Evolutionary conservation across 139 green algal species (phyloP).

Genomic region (Deuterostichococcus epilithicus): DNA sequence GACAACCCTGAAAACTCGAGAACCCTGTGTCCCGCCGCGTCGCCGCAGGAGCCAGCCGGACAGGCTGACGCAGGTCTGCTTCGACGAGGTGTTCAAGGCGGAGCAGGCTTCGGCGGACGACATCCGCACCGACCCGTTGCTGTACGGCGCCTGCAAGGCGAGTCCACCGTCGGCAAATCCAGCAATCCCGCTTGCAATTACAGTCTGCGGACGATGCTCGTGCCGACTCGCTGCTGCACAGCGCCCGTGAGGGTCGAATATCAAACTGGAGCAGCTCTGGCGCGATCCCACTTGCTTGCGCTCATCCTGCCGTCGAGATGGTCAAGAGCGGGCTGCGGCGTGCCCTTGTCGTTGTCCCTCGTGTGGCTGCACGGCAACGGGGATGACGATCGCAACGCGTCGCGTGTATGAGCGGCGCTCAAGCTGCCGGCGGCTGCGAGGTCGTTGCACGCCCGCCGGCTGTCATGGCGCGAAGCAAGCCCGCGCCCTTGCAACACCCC

Average conservation of each 20-base stretch:
- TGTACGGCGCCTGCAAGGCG: conserved; percentile 21
- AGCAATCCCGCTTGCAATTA: background rate
- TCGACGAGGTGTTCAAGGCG: conserved; percentile 18
- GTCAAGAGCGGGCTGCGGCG: too few species aligned
- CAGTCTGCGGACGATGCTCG: background rate
- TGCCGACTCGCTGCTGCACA: background rate
- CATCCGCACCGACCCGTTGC: conserved; percentile 21
- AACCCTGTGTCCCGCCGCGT: background rate
- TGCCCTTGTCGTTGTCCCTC: too few species aligned
- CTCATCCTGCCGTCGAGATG: too few species aligned
- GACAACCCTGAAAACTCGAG: background rate
- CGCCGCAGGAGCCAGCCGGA: conserved; percentile 3
- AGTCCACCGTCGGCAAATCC: background rate
- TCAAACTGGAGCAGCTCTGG: background rate
- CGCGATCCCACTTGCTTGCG: too few species aligned
- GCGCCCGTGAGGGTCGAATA: background rate
- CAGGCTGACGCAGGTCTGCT: conserved; percentile 6
- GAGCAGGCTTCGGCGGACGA: conserved; percentile 21
- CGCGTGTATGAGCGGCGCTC: background rate
- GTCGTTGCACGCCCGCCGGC: background rate
- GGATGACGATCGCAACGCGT: background rate
- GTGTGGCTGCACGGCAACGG: too few species aligned
- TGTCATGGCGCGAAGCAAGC: background rate
- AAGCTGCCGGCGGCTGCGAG: background rate
- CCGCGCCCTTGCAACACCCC: background rate